Percentiles rank a stretch among this genome's conserved stretches.
Conservation (phyloP, 371 early-diverging fungal species). For the Apophysomyces trapeziformis region DNA sequence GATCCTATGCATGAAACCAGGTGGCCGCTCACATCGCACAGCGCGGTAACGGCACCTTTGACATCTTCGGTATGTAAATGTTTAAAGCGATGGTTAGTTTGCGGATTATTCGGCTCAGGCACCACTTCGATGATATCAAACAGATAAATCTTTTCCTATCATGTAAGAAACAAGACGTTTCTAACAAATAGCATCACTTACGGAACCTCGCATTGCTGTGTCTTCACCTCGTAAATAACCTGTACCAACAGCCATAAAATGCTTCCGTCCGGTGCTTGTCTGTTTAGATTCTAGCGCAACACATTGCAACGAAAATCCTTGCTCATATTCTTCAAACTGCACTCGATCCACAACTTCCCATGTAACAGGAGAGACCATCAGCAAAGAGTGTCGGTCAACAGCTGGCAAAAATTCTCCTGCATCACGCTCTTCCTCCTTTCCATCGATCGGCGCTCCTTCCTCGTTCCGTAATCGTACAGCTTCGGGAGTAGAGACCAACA, state of each 20-base stretch:
- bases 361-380: conserved; percentile 92
- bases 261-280: conserved; percentile 84
- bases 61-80: conserved; percentile 84
- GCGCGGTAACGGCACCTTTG: conserved; percentile 93
- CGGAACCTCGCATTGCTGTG: conserved; percentile 85
- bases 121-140: conserved; percentile 98
- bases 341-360: conserved; percentile 93
- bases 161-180: background rate
- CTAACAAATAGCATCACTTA: conserved; percentile 36
- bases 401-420: conserved; percentile 66
- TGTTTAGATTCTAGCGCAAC: conserved; percentile 90
- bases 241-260: conserved; percentile 92
- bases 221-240: conserved; percentile 94
- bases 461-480: conserved; percentile 75
- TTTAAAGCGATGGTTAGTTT: conserved; percentile 94
- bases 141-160: conserved; percentile 65
- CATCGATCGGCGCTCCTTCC: conserved; percentile 60
- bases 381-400: conserved; percentile 69
- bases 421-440: conserved; percentile 35
- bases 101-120: conserved; percentile 94
- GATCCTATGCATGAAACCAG: conserved; percentile 90
- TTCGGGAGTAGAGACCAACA: conserved; percentile 69
- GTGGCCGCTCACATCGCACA: conserved; percentile 88
- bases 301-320: conserved; percentile 77
- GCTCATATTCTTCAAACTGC: conserved; percentile 86